Evolutionary conservation across 768 basidiomycete genomes (phyloP), one percentile per base, ranked within the genome.

Genomic region (Psilocybe subaeruginosa): DNA sequence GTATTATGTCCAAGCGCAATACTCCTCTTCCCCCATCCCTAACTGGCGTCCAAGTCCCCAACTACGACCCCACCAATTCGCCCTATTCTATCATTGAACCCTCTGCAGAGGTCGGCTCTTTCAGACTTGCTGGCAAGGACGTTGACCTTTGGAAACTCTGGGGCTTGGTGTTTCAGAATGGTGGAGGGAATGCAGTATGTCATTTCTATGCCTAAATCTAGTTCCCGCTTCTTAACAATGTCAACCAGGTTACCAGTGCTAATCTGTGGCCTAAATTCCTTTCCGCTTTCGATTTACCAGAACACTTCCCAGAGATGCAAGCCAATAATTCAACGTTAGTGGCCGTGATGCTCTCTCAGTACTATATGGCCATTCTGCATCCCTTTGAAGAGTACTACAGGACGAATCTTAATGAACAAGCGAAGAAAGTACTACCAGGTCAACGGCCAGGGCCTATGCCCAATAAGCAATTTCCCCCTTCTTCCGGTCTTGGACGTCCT

Each of bases 141-240:
- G 75, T 94, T 48, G 88, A 91, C 70, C 72, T 94, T n/a, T 87
- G 89, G 73, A 89, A 81, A 68, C 74, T 94, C 8, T 93, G 89
- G 87, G 79, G 78, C 11, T 62, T 84, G 45, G 88, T 91, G 48
- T 75, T 76, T 59, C 81, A 85, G 64, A 66, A 75, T 37, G 92
- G 93, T 27, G 92, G 92, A 30, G 77, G 78, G 16, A 72, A 75
- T 63, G 84, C 81, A 68, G 92, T 92, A 75, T 68, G 83, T 77
- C 14, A 56, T 56, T 27, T 51, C 23, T 9, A 56, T 63, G 59
- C 51, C 59, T 43, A 19, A 50, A 12, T 51, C 51, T 60, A 54
- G 45, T 58, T 51, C 48, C 53, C 49, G 19, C 47, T 33, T 58
- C 65, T 63, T 27, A 61, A 31, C 61, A 62, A 47, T 54, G 54